Percentiles rank a stretch among this genome's conserved stretches.
These are phyloP conservation scores for Cenococcum geophilum DNA, from an alignment of 495 filamentous ascomycete genomes.

Conservation along the genomic window DNA sequence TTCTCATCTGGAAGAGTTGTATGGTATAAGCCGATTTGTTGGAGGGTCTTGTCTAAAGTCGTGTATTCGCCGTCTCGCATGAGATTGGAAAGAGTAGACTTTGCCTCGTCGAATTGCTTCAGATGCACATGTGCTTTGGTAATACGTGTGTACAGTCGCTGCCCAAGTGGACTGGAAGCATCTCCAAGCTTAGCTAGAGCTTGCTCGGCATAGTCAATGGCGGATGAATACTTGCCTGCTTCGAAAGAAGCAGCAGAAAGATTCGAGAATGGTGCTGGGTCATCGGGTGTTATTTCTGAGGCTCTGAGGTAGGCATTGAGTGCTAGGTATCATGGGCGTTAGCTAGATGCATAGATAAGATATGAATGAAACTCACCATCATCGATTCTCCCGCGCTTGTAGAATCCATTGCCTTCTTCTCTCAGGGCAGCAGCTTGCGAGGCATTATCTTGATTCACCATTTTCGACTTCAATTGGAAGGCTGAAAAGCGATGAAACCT, in stretches of 20 bases:
- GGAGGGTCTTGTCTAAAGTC: no score
- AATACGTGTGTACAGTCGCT: not conserved
- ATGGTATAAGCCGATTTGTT: no score
- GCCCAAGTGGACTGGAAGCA: not conserved
- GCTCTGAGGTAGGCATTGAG: not conserved
- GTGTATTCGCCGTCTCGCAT: no score
- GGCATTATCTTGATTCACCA: conserved; percentile 1
- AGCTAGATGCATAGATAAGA: not conserved
- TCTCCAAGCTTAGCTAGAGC: not conserved
- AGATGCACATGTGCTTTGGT: not conserved
- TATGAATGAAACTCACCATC: not conserved
- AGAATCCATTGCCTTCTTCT: conserved; percentile 2
- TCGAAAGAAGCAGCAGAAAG: conserved; percentile 1
- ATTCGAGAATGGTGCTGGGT: not conserved
- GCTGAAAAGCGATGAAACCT: no score
- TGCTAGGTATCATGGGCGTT: not conserved
- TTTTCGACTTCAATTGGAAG: not conserved
- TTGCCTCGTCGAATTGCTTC: not conserved
- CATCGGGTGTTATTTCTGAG: not conserved
- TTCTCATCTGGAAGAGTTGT: no score
- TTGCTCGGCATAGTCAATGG: not conserved
- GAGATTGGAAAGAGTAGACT: no score
- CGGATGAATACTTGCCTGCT: not conserved
- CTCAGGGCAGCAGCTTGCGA: not conserved
- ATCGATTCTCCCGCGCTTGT: not conserved